Percentiles rank a stretch among this genome's conserved stretches.
phyloP scores from a whole-genome alignment of 805 yeast genomes.

The Yarrowia deformans region DNA sequence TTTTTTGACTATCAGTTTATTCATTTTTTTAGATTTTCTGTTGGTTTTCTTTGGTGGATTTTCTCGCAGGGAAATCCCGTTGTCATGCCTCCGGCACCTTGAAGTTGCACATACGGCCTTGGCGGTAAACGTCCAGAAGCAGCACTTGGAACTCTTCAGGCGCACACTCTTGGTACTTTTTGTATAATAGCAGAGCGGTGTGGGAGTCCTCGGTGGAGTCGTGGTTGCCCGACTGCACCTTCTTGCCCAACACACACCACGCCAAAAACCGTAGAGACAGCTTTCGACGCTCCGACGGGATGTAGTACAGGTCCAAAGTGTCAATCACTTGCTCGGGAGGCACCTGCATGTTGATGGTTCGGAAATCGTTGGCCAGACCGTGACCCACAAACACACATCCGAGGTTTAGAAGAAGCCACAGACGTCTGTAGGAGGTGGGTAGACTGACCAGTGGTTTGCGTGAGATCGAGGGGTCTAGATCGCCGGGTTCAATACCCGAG shows the following conservation, averaged over 20 bases:
- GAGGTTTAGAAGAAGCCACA: conserved; percentile 87
- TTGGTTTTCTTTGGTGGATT: conserved; percentile 17
- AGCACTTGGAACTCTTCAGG: conserved; percentile 64
- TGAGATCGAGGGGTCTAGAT: conserved; percentile 74
- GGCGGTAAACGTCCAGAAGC: conserved; percentile 68
- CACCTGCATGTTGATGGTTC: conserved; percentile 90
- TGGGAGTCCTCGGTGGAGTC: conserved; percentile 97
- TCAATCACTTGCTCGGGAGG: conserved; percentile 88
- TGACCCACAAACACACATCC: conserved; percentile 97
- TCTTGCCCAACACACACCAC: conserved; percentile 72
- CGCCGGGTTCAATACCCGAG: conserved; percentile 95
- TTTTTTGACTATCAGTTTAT: conserved; percentile 38
- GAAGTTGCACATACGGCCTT: conserved; percentile 52
- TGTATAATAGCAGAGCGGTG: conserved; percentile 81
- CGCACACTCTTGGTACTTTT: conserved; percentile 69
- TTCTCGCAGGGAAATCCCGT: not conserved
- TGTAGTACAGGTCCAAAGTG: conserved; percentile 79
- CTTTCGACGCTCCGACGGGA: conserved; percentile 76
- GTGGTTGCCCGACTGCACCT: conserved; percentile 91
- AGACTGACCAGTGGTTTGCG: conserved; percentile 73
- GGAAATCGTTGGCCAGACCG: conserved; percentile 87
- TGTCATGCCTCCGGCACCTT: conserved; percentile 47
- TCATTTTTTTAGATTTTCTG: conserved; percentile 37
- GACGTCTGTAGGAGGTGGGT: conserved; percentile 82
- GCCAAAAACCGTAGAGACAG: conserved; percentile 86